Evolutionary conservation across 176 grass and related monocot species (phyloP), one percentile per base, ranked within the genome.

Genomic region (Aegilops sharonensis): DNA sequence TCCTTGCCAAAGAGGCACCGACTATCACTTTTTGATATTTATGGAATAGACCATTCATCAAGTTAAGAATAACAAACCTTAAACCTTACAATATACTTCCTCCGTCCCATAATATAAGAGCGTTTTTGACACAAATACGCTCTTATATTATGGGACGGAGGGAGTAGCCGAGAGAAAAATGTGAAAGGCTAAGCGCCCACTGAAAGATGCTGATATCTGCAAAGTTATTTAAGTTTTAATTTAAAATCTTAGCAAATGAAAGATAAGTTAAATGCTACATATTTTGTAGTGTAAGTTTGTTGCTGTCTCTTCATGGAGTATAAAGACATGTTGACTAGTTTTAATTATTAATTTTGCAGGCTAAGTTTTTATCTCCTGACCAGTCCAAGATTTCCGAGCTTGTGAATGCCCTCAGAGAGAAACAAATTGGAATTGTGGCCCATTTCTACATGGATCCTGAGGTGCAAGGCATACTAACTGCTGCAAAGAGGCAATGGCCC

Each of bases 361-460:
- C 92, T 5, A 95, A 93, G 78, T 95, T 98, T 89, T 78, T 98
- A 66, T 98, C 93, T 56, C 96, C 96, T 77, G 82, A 95, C 14
- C 75, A 87, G 39, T 84, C 88, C 62, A 98, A 95, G 86, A 88
- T 91, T 69, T 73, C 84, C 47, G 88, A 91, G 60, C 92, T 98
- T 75, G 91, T 88, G 42, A 91, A 88, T 60, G 60, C 83, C 78
- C 90, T 98, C 60, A 91, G 23, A 65, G 84, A 89, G 71, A 98
- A 94, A 83, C 85, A 95, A 83, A 91, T 95, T 71, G 96, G 96
- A 48, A 87, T 98, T 64, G 96, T 98, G 17, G 93, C 96, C 79
- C 96, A 98, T 72, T 98, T 98, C 70, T 98, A 98, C 84, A 98
- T 98, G 96, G 96, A 98, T 87, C 96, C 96, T 68, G 96, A 98